Evolutionary conservation across 1,284 basidiomycete genomes (phyloP), one percentile per base, ranked within the genome.

Genomic region (Tilletia horrida): DNA sequence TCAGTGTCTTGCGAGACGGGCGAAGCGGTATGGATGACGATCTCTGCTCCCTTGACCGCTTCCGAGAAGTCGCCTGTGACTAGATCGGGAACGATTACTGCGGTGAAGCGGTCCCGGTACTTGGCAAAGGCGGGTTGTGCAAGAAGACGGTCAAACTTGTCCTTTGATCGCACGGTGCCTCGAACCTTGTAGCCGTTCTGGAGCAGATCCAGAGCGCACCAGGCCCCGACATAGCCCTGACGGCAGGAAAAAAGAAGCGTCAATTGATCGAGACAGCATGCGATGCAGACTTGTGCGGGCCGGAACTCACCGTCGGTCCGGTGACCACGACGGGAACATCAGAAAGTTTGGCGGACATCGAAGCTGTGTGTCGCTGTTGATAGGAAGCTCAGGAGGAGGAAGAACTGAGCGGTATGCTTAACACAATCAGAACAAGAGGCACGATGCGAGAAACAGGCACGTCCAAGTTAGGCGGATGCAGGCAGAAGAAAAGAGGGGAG

Each of bases 61-160:
- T 88, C 87, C 73, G 90, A 88, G 71, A 90, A 90, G 2, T 87
- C 87, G 18, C 86, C 87, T 9, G 86, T 81, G 13, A 84, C 85
- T 73, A 88, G 86, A 76, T 88, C 87, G 50, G 85, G 83, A 0
- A 87, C 87, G 48, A 87, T 82, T 35, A 84, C 85, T 75, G 85
- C 78, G 70, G 86, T 85, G 71, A 87, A 84, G 72, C 84, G 83
- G 67, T 84, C 84, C 13, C 83, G 84, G 68, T 83, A 82, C 62
- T 83, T 81, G 18, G 64, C 35, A 83, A 88, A 88, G 29, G 85
- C 73, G 47, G 85, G 76, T 64, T 80, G 76, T 13, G 50, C 50
- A 7, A 55, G 21, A 3, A 78, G 79, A 74, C 88, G 85, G 6
- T 84, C 81, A 13, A 84, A 86, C 81, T 88, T 88, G 31, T 78